phyloP scores from a whole-genome alignment of 2,329 filamentous ascomycete genomes.

The Amauroascus niger region DNA sequence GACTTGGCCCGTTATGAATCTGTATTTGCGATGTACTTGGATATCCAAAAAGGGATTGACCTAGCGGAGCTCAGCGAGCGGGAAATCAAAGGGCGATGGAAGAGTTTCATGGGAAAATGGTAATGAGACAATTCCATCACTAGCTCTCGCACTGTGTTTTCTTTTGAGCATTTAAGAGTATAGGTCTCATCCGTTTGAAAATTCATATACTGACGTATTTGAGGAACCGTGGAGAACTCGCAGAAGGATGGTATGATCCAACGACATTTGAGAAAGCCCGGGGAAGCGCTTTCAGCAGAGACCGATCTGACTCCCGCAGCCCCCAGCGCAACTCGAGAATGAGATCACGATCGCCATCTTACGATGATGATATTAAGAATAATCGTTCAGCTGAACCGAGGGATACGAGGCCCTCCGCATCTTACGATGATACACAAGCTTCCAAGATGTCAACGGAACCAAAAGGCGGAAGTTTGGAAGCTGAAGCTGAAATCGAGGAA shows the following conservation, averaged over 20 bases:
- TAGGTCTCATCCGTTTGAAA: neutral
- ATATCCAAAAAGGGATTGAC: constrained; percentile 71
- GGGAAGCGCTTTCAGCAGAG: constrained; percentile 19
- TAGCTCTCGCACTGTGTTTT: neutral
- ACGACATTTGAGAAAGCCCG: constrained; percentile 52
- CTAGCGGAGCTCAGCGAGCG: constrained; percentile 59
- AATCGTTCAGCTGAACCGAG: neutral
- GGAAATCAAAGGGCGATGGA: constrained; percentile 80
- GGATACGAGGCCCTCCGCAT: neutral
- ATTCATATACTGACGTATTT: constrained; percentile 38
- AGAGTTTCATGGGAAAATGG: constrained; percentile 87
- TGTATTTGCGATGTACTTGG: constrained; percentile 74
- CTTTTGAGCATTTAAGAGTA: neutral
- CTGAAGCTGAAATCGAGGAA: constrained; percentile 32
- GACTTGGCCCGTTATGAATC: constrained; percentile 58
- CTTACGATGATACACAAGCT: neutral
- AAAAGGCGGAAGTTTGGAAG: neutral
- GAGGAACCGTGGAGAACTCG: constrained; percentile 75
- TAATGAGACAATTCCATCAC: constrained; percentile 31
- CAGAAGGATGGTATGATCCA: constrained; percentile 89
- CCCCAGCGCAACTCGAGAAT: neutral
- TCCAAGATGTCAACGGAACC: neutral
- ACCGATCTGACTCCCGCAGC: constrained; percentile 1
- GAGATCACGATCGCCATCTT: constrained; percentile 19
- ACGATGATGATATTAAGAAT: constrained; percentile 11